A percentile compares a stretch with the other conserved stretches of the same genome.
These are phyloP conservation scores for Pterula multifida DNA, from an alignment of 1,284 basidiomycete species.

Conservation along the genomic window DNA sequence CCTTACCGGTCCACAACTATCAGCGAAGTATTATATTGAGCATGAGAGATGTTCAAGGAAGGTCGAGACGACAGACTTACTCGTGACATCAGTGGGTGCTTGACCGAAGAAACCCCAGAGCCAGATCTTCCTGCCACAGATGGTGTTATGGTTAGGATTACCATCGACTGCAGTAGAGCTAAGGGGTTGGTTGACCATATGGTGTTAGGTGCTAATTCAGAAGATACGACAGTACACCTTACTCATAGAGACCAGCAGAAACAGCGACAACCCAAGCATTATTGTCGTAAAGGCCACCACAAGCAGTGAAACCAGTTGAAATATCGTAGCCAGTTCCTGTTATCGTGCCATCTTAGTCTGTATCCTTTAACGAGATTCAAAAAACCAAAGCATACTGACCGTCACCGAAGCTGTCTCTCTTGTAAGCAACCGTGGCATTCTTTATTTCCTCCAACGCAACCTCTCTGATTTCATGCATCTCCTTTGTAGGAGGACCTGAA, in stretches of 20 bases:
- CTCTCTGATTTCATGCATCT: not conserved
- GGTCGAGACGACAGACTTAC: not conserved
- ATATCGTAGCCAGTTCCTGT: not conserved
- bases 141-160: not conserved
- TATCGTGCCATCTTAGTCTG: too few relatives aligned
- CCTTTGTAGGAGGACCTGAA: not conserved
- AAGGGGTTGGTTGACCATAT: not conserved
- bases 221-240: not conserved
- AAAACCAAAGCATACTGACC: not conserved
- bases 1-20: not conserved
- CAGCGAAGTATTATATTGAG: not conserved
- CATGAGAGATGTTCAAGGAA: not conserved
- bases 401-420: not conserved
- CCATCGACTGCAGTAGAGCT: not conserved
- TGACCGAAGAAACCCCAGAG: conserved; percentile 1
- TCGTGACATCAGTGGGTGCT: not conserved
- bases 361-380: too few relatives aligned
- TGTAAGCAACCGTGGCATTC: not conserved
- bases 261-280: not conserved
- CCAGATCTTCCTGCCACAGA: conserved; percentile 1
- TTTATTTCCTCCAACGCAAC: not conserved
- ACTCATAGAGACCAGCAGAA: not conserved
- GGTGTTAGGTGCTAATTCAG: not conserved
- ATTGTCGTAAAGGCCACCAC: not conserved
- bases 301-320: not conserved